Percentiles rank a stretch among this genome's conserved stretches.
Conservation (phyloP, 208 protist genomes). For the Crithidia expoeki region DNA sequence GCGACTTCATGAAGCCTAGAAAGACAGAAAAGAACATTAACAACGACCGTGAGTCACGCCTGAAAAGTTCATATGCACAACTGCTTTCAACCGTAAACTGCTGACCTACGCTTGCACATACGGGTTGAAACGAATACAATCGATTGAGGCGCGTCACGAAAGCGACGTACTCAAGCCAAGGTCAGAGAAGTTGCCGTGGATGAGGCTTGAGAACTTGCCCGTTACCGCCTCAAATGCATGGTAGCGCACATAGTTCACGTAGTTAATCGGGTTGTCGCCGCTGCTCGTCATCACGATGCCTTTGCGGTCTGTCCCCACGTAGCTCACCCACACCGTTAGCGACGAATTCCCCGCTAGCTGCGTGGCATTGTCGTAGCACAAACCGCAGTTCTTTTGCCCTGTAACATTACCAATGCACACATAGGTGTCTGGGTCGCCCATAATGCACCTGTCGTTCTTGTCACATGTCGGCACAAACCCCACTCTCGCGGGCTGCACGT, state of each 20-base stretch:
- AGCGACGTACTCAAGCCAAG: neutral
- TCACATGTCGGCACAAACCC: constrained; percentile 82
- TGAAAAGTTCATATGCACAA: too few species aligned
- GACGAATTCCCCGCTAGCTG: constrained; percentile 21
- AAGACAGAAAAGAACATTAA: too few species aligned
- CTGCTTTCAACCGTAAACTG: too few species aligned
- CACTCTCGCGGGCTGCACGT: constrained; percentile 63
- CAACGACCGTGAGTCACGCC: too few species aligned
- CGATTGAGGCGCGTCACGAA: too few species aligned
- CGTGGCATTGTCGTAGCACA: constrained; percentile 39
- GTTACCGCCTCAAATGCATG: constrained; percentile 34
- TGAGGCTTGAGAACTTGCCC: constrained; percentile 33
- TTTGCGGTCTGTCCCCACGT: constrained; percentile 78
- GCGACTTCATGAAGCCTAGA: neutral
- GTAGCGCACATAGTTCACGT: constrained; percentile 40
- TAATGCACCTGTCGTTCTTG: constrained; percentile 55
- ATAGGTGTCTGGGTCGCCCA: constrained; percentile 34
- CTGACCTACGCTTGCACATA: too few species aligned
- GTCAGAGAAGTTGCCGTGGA: constrained; percentile 24
- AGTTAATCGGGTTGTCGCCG: constrained; percentile 76
- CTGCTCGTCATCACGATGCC: constrained; percentile 56
- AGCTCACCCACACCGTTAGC: constrained; percentile 69
- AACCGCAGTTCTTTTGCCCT: constrained; percentile 79
- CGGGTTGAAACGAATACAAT: too few species aligned
- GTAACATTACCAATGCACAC: constrained; percentile 64